A percentile compares a stretch with the other conserved stretches of the same genome.
These are phyloP conservation scores for Phialocephala sp. DNA, from an alignment of 2,329 filamentous ascomycete genomes.

Conservation along the genomic window DNA sequence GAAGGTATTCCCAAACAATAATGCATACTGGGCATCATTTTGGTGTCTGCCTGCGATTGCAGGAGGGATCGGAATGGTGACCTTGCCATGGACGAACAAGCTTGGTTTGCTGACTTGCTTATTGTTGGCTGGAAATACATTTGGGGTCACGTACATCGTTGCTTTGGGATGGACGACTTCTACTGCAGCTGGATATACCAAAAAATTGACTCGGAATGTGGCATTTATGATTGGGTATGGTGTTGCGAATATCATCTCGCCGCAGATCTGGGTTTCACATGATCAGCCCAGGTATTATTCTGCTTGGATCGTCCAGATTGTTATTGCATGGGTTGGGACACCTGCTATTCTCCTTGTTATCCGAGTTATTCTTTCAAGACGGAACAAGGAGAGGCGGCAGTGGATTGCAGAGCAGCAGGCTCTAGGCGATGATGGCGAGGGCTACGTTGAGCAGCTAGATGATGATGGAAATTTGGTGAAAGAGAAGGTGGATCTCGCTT, in stretches of 20 bases:
- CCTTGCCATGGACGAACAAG: constrained; percentile 41
- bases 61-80: constrained; percentile 43
- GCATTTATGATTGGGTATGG: constrained; percentile 43
- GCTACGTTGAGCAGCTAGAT: constrained; percentile 41
- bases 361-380: constrained; percentile 41
- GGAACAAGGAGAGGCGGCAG: constrained; percentile 42
- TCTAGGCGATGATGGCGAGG: neutral
- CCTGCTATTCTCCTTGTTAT: constrained; percentile 45
- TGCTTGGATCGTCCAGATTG: constrained; percentile 43
- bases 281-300: constrained; percentile 43
- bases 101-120: constrained; percentile 43
- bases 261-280: constrained; percentile 41
- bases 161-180: constrained; percentile 47
- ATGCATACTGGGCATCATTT: constrained; percentile 41
- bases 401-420: constrained; percentile 38
- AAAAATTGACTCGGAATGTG: constrained; percentile 43
- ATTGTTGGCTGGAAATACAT: constrained; percentile 41
- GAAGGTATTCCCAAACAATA: constrained; percentile 7
- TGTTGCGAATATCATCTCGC: constrained; percentile 41
- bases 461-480: constrained; percentile 41
- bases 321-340: constrained; percentile 45
- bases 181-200: constrained; percentile 41
- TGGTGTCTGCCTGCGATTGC: constrained; percentile 44
- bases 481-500: constrained; percentile 45
- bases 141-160: constrained; percentile 47